phyloP scores from a whole-genome alignment of 805 yeast species.

The Gaillardinia entomophila region DNA sequence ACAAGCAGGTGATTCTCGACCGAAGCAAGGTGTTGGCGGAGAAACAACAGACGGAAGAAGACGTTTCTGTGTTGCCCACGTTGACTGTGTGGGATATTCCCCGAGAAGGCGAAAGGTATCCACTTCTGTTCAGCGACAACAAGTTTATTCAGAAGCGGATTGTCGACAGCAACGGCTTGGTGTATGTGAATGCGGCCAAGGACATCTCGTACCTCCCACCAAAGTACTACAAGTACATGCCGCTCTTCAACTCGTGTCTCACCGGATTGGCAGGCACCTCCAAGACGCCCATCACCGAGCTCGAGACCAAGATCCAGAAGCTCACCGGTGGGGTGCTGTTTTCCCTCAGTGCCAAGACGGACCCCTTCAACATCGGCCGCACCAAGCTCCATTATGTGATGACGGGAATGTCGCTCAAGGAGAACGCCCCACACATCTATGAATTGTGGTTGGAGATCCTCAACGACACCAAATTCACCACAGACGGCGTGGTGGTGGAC shows the following conservation, averaged over 20 bases:
- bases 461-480: slow-evolving; percentile 59
- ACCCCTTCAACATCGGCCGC: slow-evolving; percentile 43
- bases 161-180: slow-evolving; percentile 75
- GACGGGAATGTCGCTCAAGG: slow-evolving; percentile 65
- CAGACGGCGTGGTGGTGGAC: slow-evolving; percentile 40
- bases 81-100: slow-evolving; percentile 71
- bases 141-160: slow-evolving; percentile 39
- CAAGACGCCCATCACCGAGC: slow-evolving; percentile 61
- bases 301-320: slow-evolving; percentile 79
- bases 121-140: slow-evolving; percentile 23
- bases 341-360: slow-evolving; percentile 49
- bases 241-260: slow-evolving; percentile 72
- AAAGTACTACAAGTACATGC: slow-evolving; percentile 61
- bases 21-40: slow-evolving; percentile 57
- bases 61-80: slow-evolving; percentile 75
- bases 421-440: slow-evolving; percentile 55
- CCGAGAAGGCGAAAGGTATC: slow-evolving; percentile 39
- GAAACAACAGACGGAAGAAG: slow-evolving; percentile 65
- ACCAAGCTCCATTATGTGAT: slow-evolving; percentile 52
- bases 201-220: slow-evolving; percentile 54
- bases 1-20: slow-evolving; percentile 49
- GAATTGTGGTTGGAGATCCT: slow-evolving; percentile 68
- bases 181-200: slow-evolving; percentile 68
- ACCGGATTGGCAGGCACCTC: slow-evolving; percentile 82
- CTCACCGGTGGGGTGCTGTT: slow-evolving; percentile 81